Evolutionary conservation across 257 asterid species (phyloP).

Genomic region (Nemophila menziesii): DNA sequence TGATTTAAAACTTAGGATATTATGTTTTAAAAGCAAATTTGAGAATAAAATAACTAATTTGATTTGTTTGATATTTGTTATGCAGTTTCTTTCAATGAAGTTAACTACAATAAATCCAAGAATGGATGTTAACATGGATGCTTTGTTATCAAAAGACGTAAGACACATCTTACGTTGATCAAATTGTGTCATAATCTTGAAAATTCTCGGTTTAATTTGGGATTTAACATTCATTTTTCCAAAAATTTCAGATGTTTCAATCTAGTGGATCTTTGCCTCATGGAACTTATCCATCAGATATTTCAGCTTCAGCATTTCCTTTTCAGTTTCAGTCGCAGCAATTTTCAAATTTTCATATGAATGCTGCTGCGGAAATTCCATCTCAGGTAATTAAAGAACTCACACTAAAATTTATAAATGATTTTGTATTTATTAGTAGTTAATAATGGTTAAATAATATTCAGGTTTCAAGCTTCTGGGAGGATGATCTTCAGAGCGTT

Average conservation of each 20-base stretch:
- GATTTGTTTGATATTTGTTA: neutral
- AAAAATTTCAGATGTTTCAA: conserved; percentile 34
- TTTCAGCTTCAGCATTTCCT: conserved; percentile 18
- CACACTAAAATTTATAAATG: neutral
- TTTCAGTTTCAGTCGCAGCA: conserved; percentile 39
- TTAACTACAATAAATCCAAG: conserved; percentile 69
- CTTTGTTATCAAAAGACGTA: conserved; percentile 67
- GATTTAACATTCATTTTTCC: neutral
- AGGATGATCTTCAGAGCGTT: conserved; percentile 69
- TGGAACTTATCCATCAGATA: conserved; percentile 28
- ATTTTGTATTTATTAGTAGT: neutral
- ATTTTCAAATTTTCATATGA: conserved; percentile 20
- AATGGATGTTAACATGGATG: conserved; percentile 56
- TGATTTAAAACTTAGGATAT: neutral
- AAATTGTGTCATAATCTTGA: neutral
- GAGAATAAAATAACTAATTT: neutral
- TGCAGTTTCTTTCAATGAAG: conserved; percentile 88
- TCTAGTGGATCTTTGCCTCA: conserved; percentile 39
- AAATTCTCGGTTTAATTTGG: conserved; percentile 7
- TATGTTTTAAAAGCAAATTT: neutral
- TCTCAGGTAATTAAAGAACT: conserved; percentile 37
- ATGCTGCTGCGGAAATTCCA: conserved; percentile 26
- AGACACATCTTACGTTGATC: conserved; percentile 9
- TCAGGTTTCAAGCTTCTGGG: conserved; percentile 63
- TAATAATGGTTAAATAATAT: conserved; percentile 1